Base-by-base conservation (phyloP, 1,284 basidiomycete genomes). In the Apiotrichum brassicae region DNA sequence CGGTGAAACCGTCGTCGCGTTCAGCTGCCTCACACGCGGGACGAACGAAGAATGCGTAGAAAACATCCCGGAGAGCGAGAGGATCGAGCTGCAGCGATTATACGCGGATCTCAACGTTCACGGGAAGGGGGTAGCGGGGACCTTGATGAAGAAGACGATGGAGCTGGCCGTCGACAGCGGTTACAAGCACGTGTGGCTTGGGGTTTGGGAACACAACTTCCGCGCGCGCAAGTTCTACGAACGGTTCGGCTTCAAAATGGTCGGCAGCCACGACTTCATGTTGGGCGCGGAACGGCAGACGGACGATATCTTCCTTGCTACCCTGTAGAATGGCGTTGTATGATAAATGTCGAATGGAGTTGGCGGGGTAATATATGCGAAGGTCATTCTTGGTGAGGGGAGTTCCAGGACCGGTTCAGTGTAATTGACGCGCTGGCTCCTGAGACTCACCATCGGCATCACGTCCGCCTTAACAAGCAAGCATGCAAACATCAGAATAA, bases 181-280 rank as follows among this genome's bases (percentile, higher is more conserved):
- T 14, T 53, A 26, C 28, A 38, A 51, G 36, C 51, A 54, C 23
- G 46, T 62, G 6, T 70, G 63, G 63, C 51, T 70, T 8, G 65
- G 67, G 4, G 64, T 62, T 5, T 66, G 61, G 63, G 58, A 64
- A 43, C 30, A 61, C 40, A 66, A 66, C 39, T 22, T 33, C 6
- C 47, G 58, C n/a, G 64, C 58, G 5, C 48, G 40, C 13, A 30
- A 52, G 32, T 66, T 63, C 35, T 66, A 66, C 35, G 37, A 60
- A 34, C 63, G 62, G 47, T 48, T 56, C 36, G 64, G 61, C 14
- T 63, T 58, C 26, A 26, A n/a, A 11, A 37, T 45, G 24, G 51
- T 59, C 20, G 63, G 63, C 16, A 26, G 36, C 26, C 54, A 56
- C 26, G 49, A 52, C 36, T 56, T 56, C 36, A 36, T 26, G 44